Conservation (phyloP, 2,329 filamentous ascomycete species). For the Talaromyces sp. region DNA sequence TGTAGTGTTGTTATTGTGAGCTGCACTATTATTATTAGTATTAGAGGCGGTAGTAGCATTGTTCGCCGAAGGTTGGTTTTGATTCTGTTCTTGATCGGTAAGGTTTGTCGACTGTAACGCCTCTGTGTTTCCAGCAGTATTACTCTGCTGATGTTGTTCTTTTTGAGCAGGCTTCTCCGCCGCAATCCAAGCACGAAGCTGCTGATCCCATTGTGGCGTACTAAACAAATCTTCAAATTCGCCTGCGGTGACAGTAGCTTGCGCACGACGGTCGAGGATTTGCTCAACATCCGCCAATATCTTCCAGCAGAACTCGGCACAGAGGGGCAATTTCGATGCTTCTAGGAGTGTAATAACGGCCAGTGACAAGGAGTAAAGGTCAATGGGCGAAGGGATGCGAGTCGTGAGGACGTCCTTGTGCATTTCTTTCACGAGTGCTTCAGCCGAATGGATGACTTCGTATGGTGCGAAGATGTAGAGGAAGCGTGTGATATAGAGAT, state of each 20-base stretch:
- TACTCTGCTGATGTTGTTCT: constrained; percentile 19
- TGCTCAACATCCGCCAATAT: constrained; percentile 48
- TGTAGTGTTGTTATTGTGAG: neutral
- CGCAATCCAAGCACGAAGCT: constrained; percentile 38
- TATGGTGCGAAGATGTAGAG: constrained; percentile 39
- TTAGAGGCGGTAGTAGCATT: constrained; percentile 1
- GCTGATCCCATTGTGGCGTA: constrained; percentile 37
- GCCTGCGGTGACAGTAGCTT: constrained; percentile 22
- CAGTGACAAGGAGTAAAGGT: constrained; percentile 38
- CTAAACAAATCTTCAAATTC: constrained; percentile 38
- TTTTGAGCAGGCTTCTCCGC: constrained; percentile 31
- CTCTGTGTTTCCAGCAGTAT: constrained; percentile 18
- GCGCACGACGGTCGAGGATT: constrained; percentile 43
- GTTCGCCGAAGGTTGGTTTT: neutral
- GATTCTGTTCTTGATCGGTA: neutral
- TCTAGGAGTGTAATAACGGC: constrained; percentile 41
- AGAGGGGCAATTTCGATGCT: constrained; percentile 37
- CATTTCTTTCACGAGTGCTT: constrained; percentile 38
- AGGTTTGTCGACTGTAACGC: neutral
- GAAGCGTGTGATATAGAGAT: constrained; percentile 40
- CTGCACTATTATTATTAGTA: neutral
- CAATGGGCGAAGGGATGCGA: constrained; percentile 35
- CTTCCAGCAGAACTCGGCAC: constrained; percentile 36
- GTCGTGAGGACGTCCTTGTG: constrained; percentile 28
- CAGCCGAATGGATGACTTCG: constrained; percentile 38